These are phyloP conservation scores for Eucalyptus victrix DNA, from an alignment of 345 rosid species.

Conservation along the genomic window DNA sequence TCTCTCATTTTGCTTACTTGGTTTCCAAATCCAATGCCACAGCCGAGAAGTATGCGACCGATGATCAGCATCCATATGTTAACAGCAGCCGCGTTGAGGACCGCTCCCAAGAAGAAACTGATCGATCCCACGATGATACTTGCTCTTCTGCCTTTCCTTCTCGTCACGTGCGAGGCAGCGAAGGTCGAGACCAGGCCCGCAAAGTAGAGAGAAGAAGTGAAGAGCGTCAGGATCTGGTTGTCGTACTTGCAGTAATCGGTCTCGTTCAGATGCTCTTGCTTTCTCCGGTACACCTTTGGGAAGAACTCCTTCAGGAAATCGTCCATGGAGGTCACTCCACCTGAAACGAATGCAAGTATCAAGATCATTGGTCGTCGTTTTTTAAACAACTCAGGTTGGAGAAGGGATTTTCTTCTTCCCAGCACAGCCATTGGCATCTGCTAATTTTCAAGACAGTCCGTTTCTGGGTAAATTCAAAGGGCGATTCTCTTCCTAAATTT, in stretches of 20 bases:
- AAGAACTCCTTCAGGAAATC: conserved; percentile 81
- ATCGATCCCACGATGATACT: conserved; percentile 69
- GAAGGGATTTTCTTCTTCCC: neutral
- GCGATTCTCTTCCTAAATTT: neutral
- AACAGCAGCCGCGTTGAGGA: conserved; percentile 53
- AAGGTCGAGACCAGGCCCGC: conserved; percentile 75
- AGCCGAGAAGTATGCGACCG: conserved; percentile 64
- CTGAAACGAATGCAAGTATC: conserved; percentile 9
- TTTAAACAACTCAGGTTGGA: neutral
- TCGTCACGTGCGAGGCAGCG: conserved; percentile 62
- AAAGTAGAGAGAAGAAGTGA: conserved; percentile 81
- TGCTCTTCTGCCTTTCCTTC: conserved; percentile 52
- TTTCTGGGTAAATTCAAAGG: neutral
- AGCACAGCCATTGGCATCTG: neutral
- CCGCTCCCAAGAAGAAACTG: conserved; percentile 72
- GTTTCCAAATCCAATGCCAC: conserved; percentile 83
- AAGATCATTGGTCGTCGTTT: too few relatives aligned
- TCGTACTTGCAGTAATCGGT: conserved; percentile 95
- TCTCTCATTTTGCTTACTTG: conserved; percentile 25
- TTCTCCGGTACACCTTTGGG: conserved; percentile 54
- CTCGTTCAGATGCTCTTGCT: conserved; percentile 55
- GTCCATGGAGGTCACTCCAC: conserved; percentile 97
- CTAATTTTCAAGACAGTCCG: neutral
- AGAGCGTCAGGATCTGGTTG: conserved; percentile 64
- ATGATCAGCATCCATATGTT: conserved; percentile 59